Evolutionary conservation across 495 filamentous ascomycete genomes (phyloP), one percentile per base, ranked within the genome.

Genomic region (Astrocystis sublimbata): DNA sequence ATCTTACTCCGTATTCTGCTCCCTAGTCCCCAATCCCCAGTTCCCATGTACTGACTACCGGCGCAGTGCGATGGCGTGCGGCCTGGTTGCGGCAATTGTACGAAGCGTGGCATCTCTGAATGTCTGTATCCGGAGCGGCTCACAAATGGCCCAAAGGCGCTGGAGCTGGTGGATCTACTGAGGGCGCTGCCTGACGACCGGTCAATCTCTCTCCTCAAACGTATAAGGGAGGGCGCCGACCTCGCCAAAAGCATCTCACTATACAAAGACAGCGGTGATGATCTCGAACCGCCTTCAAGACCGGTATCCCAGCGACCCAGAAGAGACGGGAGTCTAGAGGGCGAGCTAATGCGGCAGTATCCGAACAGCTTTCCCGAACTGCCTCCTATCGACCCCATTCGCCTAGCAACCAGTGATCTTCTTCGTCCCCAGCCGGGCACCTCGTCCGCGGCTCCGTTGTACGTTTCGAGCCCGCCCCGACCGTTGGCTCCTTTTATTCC

Each of bases 261-360:
- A 9, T 61, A 13, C n/a, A 61, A 12, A 26, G 49, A 49, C 8
- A 3, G 3, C 9, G 9, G 9, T 24, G 19, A 45, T 2, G 47
- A 51, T 8, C 12, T 3, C 4, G 24, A 13, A 23, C 23, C 47
- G 0, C 47, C 36, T 21, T 53, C 36, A 6, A 42, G 5, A 4
- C 3, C 2, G 23, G 23, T 23, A 17, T 35, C 31, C 13, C 15
- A 17, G 17, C 33, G 24, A 28, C 23, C 35, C 13, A 17, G 35
- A 33, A n/a, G 23, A 2, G 36, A 43, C 10, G 43, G 30, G 38
- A 52, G 3, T 7, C 47, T 62, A 13, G 58, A 65, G 50, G 38
- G 47, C 13, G 63, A 65, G 35, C 63, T 65, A 21, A 61, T 46
- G 23, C 26, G 30, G 24, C 50, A 50, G 3, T 36, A 65, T 17